Percentiles rank a stretch among this genome's conserved stretches.
Conservation (phyloP, 2,329 filamentous ascomycete species). For the Metarhizium sp. region DNA sequence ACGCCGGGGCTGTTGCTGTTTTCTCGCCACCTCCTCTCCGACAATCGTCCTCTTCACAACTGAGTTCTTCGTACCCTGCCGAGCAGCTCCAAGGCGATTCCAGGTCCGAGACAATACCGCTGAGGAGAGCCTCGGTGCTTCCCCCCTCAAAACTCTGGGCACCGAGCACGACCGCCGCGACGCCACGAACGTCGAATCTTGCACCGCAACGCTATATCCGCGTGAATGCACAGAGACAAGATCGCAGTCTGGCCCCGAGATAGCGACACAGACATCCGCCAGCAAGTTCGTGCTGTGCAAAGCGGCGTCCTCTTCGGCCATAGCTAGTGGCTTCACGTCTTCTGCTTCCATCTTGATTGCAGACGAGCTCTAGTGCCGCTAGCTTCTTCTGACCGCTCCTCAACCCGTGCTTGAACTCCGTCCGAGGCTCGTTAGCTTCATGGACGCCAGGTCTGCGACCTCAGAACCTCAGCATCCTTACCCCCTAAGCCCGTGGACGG, state of each 20-base stretch:
- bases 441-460: conserved; percentile 28
- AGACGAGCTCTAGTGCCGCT: neutral
- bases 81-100: neutral
- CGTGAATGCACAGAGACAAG: conserved; percentile 3
- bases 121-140: neutral
- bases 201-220: neutral
- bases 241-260: neutral
- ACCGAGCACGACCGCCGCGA: neutral
- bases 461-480: conserved; percentile 30
- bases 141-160: neutral
- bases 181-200: neutral
- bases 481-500: conserved; percentile 21
- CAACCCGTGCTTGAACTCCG: neutral
- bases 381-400: neutral
- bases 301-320: neutral
- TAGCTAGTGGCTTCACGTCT: neutral
- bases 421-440: conserved; percentile 20
- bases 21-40: neutral
- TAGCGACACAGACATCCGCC: neutral
- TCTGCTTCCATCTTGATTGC: neutral
- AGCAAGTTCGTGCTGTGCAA: neutral
- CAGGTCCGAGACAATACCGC: conserved; percentile 2
- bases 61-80: neutral
- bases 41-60: neutral
- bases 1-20: neutral